Conservation (phyloP, 306 rosid species). For the Cicer bijugum region DNA sequence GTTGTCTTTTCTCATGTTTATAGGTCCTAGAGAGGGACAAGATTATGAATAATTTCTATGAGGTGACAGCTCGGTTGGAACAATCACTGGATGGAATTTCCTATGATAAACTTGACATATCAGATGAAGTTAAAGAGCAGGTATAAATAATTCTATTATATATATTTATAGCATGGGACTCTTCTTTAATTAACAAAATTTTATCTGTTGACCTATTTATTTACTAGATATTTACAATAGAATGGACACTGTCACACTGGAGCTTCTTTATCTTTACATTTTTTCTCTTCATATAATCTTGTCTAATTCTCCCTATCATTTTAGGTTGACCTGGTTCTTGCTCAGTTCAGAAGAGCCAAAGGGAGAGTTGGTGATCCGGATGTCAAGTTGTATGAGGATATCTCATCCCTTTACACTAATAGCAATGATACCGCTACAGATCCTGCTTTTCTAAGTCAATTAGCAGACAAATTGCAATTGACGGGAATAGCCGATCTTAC, state of each 20-base stretch:
- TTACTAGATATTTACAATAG: conserved; percentile 6
- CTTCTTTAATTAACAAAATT: conserved; percentile 8
- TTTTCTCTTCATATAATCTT: conserved; percentile 29
- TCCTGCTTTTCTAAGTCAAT: conserved; percentile 62
- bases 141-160: conserved; percentile 49
- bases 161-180: conserved; percentile 13
- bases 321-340: conserved; percentile 93
- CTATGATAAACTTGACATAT: conserved; percentile 77
- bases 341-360: conserved; percentile 94
- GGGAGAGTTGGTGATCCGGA: conserved; percentile 77
- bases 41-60: conserved; percentile 69
- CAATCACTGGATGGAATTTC: conserved; percentile 74
- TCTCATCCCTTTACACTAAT: conserved; percentile 60
- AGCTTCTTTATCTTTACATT: conserved; percentile 21
- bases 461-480: conserved; percentile 81
- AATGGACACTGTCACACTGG: conserved; percentile 24
- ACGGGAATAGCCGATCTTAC: conserved; percentile 79
- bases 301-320: conserved; percentile 39
- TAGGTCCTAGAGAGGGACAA: conserved; percentile 90
- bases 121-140: conserved; percentile 99
- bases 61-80: conserved; percentile 74
- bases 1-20: conserved; percentile 23
- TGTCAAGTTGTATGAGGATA: conserved; percentile 73
- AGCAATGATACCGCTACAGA: conserved; percentile 60
- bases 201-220: not conserved